Evolutionary conservation across 768 basidiomycete species (phyloP).

Genomic region (Termitomyces sp.): DNA sequence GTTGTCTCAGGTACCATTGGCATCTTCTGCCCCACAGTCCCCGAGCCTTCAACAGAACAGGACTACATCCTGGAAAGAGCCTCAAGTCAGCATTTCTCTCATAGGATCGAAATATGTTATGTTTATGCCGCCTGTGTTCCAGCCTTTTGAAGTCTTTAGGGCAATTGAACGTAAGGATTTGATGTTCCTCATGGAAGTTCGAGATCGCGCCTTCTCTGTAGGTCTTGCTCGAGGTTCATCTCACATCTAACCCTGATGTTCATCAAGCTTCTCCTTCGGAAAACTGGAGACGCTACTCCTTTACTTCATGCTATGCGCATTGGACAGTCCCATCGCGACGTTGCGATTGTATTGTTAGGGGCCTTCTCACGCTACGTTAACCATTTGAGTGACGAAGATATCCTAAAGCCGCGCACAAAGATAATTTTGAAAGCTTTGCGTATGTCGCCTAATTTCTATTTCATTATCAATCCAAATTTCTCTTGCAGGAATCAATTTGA

Average conservation of each 20-base stretch:
- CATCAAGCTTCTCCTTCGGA: constrained; percentile 69
- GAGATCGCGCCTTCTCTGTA: constrained; percentile 78
- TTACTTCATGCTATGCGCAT: constrained; percentile 88
- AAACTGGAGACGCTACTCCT: constrained; percentile 82
- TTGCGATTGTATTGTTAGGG: constrained; percentile 83
- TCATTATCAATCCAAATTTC: neutral
- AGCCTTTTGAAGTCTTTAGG: constrained; percentile 63
- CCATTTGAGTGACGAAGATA: constrained; percentile 76
- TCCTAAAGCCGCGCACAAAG: constrained; percentile 64
- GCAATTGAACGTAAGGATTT: constrained; percentile 86
- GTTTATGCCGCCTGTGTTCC: neutral
- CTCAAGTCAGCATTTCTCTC: constrained; percentile 34
- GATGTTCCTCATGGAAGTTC: constrained; percentile 75
- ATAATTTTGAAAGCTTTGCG: constrained; percentile 74
- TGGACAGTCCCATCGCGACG: constrained; percentile 68
- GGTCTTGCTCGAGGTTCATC: constrained; percentile 19
- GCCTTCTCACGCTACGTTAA: constrained; percentile 93
- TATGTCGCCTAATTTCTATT: constrained; percentile 28
- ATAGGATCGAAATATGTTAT: neutral
- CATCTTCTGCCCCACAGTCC: constrained; percentile 13
- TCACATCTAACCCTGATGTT: neutral
- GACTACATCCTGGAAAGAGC: constrained; percentile 40
- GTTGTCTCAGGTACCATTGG: constrained; percentile 16
- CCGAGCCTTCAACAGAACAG: constrained; percentile 5
- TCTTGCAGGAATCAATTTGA: constrained; percentile 64